A percentile compares a stretch with the other conserved stretches of the same genome.
Conservation (phyloP, 345 rosid genomes). For the Populus tremula region DNA sequence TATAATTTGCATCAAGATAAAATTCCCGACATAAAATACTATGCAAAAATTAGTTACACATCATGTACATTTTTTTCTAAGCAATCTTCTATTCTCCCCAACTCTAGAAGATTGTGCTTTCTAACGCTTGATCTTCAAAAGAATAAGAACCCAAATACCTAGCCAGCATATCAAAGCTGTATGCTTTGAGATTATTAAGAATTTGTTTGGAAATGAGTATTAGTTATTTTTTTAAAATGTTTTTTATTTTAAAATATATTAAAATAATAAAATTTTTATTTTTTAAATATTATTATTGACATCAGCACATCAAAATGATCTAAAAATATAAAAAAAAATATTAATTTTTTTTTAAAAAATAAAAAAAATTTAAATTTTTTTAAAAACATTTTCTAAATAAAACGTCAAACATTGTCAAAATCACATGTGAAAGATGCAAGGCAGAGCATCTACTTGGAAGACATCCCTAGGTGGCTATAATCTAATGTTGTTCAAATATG, state of each 20-base stretch:
- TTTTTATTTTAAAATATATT: no score
- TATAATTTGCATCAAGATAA: not conserved
- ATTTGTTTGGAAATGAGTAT: no score
- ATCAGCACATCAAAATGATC: no score
- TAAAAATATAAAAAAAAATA: no score
- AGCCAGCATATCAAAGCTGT: not conserved
- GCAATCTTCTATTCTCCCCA: conserved; percentile 3
- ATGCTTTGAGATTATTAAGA: not conserved
- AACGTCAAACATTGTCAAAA: not conserved
- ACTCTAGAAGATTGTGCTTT: conserved; percentile 18
- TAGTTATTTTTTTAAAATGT: no score
- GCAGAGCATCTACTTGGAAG: conserved; percentile 28
- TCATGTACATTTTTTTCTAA: conserved; percentile 7
- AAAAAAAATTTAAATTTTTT: no score
- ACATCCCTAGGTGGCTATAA: conserved; percentile 19
- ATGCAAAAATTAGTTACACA: conserved; percentile 16
- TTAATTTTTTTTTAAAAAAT: no score
- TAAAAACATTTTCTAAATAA: no score
- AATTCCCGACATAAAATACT: conserved; percentile 6
- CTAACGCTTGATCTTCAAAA: not conserved
- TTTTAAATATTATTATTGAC: no score
- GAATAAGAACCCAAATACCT: conserved; percentile 27
- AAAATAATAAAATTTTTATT: no score
- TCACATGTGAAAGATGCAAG: conserved; percentile 18
- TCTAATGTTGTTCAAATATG: conserved; percentile 15